Percentiles rank a stretch among this genome's conserved stretches.
Conservation (phyloP, 805 yeast species). For the Naumovozyma castellii region DNA sequence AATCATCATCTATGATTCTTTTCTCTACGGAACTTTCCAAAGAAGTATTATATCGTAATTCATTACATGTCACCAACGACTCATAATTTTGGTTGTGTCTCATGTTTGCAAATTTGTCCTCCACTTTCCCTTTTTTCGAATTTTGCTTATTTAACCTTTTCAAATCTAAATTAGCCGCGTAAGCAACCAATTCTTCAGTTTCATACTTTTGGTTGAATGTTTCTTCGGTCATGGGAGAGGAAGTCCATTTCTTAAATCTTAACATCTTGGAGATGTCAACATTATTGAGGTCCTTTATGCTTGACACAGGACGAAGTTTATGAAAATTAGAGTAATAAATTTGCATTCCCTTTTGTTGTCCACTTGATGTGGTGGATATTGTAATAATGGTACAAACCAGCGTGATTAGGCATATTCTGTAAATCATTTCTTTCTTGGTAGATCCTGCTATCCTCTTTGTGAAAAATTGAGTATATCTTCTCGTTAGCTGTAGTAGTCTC, state of each 20-base stretch:
- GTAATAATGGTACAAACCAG: neutral
- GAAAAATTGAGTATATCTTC: neutral
- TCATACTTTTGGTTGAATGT: constrained; percentile 2
- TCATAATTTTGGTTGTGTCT: constrained; percentile 3
- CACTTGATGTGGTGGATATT: neutral
- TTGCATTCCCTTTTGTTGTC: neutral
- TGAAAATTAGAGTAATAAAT: neutral
- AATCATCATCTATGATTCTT: constrained; percentile 1
- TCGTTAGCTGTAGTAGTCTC: neutral
- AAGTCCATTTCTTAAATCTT: constrained; percentile 2
- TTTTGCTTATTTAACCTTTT: constrained; percentile 1
- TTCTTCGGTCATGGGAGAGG: constrained; percentile 5
- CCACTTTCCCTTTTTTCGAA: neutral
- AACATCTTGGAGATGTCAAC: constrained; percentile 6
- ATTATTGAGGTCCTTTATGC: constrained; percentile 7
- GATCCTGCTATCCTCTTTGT: neutral
- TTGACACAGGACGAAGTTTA: neutral
- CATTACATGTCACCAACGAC: constrained; percentile 3
- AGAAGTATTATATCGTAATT: constrained; percentile 3
- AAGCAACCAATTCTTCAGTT: constrained; percentile 5
- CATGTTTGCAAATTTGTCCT: neutral
- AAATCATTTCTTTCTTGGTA: neutral
- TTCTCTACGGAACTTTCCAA: constrained; percentile 2
- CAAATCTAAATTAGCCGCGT: constrained; percentile 9
- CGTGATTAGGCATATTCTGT: neutral